These are phyloP conservation scores for Fusarium pseudonygamai DNA, from an alignment of 2,329 filamentous ascomycete species.

Conservation along the genomic window DNA sequence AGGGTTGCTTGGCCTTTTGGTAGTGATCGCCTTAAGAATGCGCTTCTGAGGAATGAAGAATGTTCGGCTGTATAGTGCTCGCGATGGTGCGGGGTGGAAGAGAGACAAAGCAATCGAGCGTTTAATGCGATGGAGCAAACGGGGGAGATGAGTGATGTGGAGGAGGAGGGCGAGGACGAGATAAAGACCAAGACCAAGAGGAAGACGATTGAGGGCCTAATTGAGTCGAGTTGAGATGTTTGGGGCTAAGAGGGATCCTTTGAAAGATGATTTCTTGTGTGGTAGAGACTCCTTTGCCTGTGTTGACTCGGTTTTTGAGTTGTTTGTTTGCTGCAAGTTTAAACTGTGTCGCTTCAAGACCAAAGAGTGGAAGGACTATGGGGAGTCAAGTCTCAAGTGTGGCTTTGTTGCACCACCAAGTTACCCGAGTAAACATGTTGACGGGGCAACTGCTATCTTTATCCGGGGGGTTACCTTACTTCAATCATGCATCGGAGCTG, in stretches of 20 bases:
- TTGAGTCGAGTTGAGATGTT: conserved; percentile 10
- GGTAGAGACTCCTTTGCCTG: neutral
- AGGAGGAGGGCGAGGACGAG: conserved; percentile 1
- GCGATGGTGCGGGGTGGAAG: conserved; percentile 33
- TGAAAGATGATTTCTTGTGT: conserved; percentile 5
- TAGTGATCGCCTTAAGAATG: conserved; percentile 3
- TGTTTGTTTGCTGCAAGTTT: conserved; percentile 36
- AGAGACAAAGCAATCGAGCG: conserved; percentile 11
- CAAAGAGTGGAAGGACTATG: conserved; percentile 33
- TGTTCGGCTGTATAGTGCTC: conserved; percentile 12
- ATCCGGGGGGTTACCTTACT: conserved; percentile 6
- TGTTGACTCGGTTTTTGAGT: conserved; percentile 7
- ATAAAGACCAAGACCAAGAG: conserved; percentile 1
- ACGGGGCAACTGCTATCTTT: conserved; percentile 45
- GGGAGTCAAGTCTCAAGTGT: conserved; percentile 39
- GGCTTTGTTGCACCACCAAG: conserved; percentile 41
- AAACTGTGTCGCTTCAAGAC: conserved; percentile 19
- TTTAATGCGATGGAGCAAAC: conserved; percentile 27
- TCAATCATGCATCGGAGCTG: conserved; percentile 14
- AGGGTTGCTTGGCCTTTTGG: conserved; percentile 20
- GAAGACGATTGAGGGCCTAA: neutral
- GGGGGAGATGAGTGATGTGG: conserved; percentile 4
- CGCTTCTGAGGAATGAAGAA: neutral
- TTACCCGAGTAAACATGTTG: conserved; percentile 48
- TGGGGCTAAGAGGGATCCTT: conserved; percentile 7